These are phyloP conservation scores for Exophiala sp. DNA, from an alignment of 2,329 filamentous ascomycete species.

Conservation along the genomic window DNA sequence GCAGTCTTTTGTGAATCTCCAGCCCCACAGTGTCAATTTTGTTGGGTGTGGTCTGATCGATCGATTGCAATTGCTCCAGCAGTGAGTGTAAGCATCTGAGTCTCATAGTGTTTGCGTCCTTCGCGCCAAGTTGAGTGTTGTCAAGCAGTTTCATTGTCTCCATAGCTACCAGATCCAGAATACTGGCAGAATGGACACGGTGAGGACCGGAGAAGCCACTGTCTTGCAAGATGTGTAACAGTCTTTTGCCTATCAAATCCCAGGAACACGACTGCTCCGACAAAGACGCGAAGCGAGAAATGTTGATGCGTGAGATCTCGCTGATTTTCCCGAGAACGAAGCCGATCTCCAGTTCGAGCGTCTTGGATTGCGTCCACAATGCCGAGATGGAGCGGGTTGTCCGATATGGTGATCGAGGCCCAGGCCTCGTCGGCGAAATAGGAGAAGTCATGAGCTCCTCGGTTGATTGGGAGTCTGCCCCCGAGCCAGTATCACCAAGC, in stretches of 20 bases:
- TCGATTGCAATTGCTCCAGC: constrained; percentile 17
- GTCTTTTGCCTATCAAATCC: constrained; percentile 59
- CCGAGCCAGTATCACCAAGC: constrained; percentile 25
- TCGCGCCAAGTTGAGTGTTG: constrained; percentile 30
- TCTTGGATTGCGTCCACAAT: constrained; percentile 38
- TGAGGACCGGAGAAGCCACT: constrained; percentile 37
- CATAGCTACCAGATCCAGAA: constrained; percentile 48
- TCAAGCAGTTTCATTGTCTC: constrained; percentile 42
- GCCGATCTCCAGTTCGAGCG: constrained; percentile 43
- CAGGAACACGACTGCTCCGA: constrained; percentile 70
- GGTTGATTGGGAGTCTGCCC: constrained; percentile 41
- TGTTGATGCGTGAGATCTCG: constrained; percentile 69
- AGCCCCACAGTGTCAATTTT: constrained; percentile 12
- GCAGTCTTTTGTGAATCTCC: constrained; percentile 68
- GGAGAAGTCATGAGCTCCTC: constrained; percentile 7
- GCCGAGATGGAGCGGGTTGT: constrained; percentile 41
- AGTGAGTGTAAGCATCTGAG: constrained; percentile 20
- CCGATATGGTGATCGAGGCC: constrained; percentile 35
- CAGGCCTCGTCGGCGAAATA: constrained; percentile 42
- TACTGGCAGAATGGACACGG: constrained; percentile 57
- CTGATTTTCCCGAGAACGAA: constrained; percentile 69
- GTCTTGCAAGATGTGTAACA: constrained; percentile 47
- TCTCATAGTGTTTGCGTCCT: constrained; percentile 20
- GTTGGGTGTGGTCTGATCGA: constrained; percentile 1
- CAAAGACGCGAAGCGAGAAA: constrained; percentile 68